These are phyloP conservation scores for Aspergillus candidus DNA, from an alignment of 2,329 filamentous ascomycete genomes.

Conservation along the genomic window DNA sequence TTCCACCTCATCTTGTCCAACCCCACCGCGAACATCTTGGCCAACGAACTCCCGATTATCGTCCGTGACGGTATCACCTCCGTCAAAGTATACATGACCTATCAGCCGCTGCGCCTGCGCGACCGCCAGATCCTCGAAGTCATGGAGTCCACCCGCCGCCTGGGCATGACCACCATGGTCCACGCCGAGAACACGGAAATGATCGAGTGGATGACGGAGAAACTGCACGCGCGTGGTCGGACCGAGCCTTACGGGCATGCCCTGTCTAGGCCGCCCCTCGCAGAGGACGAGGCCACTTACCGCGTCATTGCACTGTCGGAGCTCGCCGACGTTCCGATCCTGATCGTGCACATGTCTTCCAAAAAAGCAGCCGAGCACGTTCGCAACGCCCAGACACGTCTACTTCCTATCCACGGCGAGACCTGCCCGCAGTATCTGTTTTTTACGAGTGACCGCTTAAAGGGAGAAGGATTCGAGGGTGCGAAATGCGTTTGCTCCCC, in stretches of 20 bases:
- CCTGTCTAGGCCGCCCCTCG: conserved; percentile 35
- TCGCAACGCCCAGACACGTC: conserved; percentile 45
- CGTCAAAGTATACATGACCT: conserved; percentile 47
- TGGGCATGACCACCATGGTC: conserved; percentile 44
- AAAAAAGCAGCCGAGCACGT: conserved; percentile 45
- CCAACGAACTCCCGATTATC: conserved; percentile 34
- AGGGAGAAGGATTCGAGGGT: conserved; percentile 37
- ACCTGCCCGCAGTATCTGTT: conserved; percentile 56
- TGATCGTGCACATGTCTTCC: conserved; percentile 50
- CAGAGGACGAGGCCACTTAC: conserved; percentile 43
- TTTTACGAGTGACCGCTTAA: conserved; percentile 45
- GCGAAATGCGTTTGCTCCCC: conserved; percentile 53
- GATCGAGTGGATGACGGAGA: conserved; percentile 33
- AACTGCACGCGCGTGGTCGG: conserved; percentile 30
- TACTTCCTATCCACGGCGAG: conserved; percentile 51
- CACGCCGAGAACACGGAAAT: conserved; percentile 45
- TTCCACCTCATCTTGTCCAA: conserved; percentile 42
- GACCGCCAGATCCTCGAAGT: conserved; percentile 41
- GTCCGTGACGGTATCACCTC: conserved; percentile 39
- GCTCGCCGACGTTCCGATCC: conserved; percentile 46
- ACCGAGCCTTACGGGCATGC: conserved; percentile 40
- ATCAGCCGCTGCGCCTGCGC: conserved; percentile 36
- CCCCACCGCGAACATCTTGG: conserved; percentile 25
- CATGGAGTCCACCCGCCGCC: conserved; percentile 34
- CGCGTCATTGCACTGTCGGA: conserved; percentile 47